phyloP scores from a whole-genome alignment of 805 yeast genomes.

The Pichia kluyveri region DNA sequence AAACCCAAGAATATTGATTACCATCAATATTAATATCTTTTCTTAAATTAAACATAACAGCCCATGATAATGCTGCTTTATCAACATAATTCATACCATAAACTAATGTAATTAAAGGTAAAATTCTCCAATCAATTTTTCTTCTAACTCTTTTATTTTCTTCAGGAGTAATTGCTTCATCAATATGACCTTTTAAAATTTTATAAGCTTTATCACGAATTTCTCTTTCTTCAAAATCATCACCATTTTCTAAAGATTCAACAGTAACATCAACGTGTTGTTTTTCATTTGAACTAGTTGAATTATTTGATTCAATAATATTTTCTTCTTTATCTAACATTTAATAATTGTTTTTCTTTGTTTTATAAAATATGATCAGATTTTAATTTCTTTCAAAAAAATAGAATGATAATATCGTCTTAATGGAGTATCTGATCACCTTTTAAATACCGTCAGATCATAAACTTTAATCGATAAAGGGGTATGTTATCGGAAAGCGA shows the following conservation, averaged over 20 bases:
- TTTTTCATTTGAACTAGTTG: background rate
- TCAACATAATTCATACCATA: conserved; percentile 33
- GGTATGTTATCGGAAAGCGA: too few relatives aligned
- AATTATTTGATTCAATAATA: background rate
- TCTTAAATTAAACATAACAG: conserved; percentile 38
- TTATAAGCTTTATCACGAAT: conserved; percentile 14
- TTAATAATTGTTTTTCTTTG: background rate
- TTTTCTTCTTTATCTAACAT: background rate
- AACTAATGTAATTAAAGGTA: conserved; percentile 17
- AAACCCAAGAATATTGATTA: conserved; percentile 34
- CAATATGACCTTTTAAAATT: conserved; percentile 15
- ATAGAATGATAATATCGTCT: too few relatives aligned
- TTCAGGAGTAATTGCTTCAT: conserved; percentile 12
- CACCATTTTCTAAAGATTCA: background rate
- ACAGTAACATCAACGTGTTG: background rate
- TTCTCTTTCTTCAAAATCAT: conserved; percentile 9
- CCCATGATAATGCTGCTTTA: conserved; percentile 42
- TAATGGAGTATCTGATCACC: too few relatives aligned
- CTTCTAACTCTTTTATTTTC: conserved; percentile 21
- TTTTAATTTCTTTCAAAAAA: too few relatives aligned
- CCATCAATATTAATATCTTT: conserved; percentile 35
- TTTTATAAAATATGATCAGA: background rate
- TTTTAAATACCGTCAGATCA: too few relatives aligned
- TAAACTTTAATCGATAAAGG: too few relatives aligned
- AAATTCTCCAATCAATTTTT: conserved; percentile 24